A percentile compares a stretch with the other conserved stretches of the same genome.
Conservation (phyloP, 768 basidiomycete species). For the Cantharellus anzutake region DNA sequence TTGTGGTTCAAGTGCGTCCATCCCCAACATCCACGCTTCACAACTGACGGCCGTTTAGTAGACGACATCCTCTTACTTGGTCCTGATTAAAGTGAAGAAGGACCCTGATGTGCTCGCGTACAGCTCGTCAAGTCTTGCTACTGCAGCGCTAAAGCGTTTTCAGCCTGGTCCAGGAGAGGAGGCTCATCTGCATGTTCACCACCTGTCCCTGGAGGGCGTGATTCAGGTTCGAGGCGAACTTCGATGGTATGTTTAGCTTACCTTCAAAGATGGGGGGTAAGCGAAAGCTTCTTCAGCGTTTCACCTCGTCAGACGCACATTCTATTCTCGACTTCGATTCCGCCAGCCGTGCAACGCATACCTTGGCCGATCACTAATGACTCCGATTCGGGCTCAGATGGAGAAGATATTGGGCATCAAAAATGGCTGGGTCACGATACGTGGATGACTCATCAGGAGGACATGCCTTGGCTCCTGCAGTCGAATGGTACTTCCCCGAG, state of each 20-base stretch:
- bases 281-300: conserved; percentile 27
- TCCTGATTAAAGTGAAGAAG: conserved; percentile 50
- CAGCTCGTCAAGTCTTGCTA: conserved; percentile 30
- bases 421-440: conserved; percentile 36
- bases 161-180: conserved; percentile 69
- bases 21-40: conserved; percentile 4
- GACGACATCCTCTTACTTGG: conserved; percentile 67
- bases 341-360: conserved; percentile 63
- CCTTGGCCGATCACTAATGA: conserved; percentile 42
- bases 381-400: conserved; percentile 20
- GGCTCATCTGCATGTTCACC: conserved; percentile 43
- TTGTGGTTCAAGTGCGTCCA: conserved; percentile 54
- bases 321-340: conserved; percentile 52
- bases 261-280: neutral
- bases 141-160: conserved; percentile 43
- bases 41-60: conserved; percentile 15
- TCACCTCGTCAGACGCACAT: conserved; percentile 55
- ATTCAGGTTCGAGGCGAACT: conserved; percentile 58
- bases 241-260: conserved; percentile 30
- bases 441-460: conserved; percentile 46
- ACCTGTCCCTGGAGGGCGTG: conserved; percentile 62
- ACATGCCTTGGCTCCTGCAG: conserved; percentile 59
- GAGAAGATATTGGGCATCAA: conserved; percentile 16
- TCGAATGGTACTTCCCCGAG: conserved; percentile 27
- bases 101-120: conserved; percentile 36